These are phyloP conservation scores for Solanum microdontum DNA, from an alignment of 257 asterid species.

Conservation along the genomic window DNA sequence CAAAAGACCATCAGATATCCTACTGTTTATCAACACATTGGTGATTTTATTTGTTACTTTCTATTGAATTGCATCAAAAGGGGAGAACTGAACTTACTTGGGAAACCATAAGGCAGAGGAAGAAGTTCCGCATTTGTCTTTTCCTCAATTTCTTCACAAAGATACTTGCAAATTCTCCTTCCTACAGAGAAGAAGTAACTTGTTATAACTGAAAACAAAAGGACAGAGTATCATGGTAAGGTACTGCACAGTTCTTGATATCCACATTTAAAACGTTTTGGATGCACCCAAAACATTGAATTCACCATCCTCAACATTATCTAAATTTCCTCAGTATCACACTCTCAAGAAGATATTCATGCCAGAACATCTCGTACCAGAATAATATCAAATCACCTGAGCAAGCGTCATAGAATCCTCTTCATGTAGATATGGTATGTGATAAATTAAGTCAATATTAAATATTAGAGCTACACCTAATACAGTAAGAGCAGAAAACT, in stretches of 20 bases:
- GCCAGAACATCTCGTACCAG: neutral
- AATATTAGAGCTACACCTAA: neutral
- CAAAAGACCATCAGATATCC: neutral
- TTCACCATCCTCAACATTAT: neutral
- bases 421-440: neutral
- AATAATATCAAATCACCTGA: neutral
- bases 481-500: neutral
- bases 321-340: neutral
- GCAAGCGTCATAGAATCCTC: neutral
- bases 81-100: conserved; percentile 42
- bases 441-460: neutral
- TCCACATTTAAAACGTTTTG: neutral
- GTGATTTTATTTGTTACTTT: neutral
- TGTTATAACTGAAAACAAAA: conserved; percentile 1
- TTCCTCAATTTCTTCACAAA: conserved; percentile 74
- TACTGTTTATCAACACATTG: neutral
- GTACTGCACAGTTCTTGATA: neutral
- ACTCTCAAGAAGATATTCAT: neutral
- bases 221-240: neutral
- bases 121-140: conserved; percentile 89
- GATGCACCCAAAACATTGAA: neutral
- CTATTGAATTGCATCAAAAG: neutral
- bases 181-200: conserved; percentile 27
- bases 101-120: conserved; percentile 91
- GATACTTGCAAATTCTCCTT: conserved; percentile 77